Evolutionary conservation across 2,329 filamentous ascomycete species (phyloP).

Genomic region (Chaetomiaceae sp.): DNA sequence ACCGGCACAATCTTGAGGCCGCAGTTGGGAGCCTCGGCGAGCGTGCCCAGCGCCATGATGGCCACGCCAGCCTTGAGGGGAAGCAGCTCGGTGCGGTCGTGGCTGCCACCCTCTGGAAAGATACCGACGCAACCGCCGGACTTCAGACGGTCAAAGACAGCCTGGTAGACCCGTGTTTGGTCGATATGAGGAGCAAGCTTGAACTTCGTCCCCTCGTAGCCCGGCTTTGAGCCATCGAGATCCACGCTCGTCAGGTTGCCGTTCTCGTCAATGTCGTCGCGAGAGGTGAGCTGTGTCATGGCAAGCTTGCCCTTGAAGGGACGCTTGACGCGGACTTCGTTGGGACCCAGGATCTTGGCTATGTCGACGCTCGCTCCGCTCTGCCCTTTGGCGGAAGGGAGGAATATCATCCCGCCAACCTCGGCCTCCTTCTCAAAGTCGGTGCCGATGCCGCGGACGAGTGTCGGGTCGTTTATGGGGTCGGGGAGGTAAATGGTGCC

Average conservation of each 20-base stretch:
- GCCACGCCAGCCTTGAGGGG: slow-evolving; percentile 95
- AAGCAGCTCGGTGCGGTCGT: slow-evolving; percentile 86
- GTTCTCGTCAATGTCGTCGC: slow-evolving; percentile 64
- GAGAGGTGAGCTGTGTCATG: slow-evolving; percentile 75
- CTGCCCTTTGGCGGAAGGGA: slow-evolving; percentile 76
- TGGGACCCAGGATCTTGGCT: slow-evolving; percentile 69
- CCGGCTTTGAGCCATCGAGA: slow-evolving; percentile 50
- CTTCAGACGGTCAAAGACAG: slow-evolving; percentile 79
- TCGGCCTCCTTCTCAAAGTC: slow-evolving; percentile 76
- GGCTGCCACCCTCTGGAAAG: slow-evolving; percentile 94
- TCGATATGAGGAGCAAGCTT: slow-evolving; percentile 91
- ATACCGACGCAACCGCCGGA: slow-evolving; percentile 89
- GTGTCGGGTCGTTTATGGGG: slow-evolving; percentile 75
- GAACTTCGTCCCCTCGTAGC: slow-evolving; percentile 74
- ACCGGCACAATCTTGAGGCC: slow-evolving; percentile 92
- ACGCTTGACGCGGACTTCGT: slow-evolving; percentile 82
- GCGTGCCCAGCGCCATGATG: slow-evolving; percentile 91
- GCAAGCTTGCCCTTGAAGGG: slow-evolving; percentile 75
- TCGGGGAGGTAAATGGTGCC: slow-evolving; percentile 88
- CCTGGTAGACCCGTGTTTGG: slow-evolving; percentile 88
- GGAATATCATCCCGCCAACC: slow-evolving; percentile 76
- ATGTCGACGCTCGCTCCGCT: slow-evolving; percentile 80
- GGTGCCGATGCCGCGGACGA: slow-evolving; percentile 74
- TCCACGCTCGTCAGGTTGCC: slow-evolving; percentile 57
- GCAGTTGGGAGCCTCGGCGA: slow-evolving; percentile 80